A percentile compares a stretch with the other conserved stretches of the same genome.
Evolutionary conservation across 2,329 filamentous ascomycete species (phyloP).

Genomic region (Penicillium sp.): DNA sequence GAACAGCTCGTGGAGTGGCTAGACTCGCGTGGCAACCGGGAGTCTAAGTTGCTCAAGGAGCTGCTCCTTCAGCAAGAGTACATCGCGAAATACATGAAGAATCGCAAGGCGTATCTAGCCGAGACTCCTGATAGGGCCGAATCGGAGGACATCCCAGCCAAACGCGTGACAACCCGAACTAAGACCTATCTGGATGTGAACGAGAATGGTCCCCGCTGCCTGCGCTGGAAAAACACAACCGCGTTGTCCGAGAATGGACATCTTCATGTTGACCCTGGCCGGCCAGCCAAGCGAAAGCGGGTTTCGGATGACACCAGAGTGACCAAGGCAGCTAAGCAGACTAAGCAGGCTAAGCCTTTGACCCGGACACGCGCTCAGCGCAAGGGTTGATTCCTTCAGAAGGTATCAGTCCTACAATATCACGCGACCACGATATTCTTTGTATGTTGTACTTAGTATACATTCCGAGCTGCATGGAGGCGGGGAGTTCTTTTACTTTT

Average conservation of each 20-base stretch:
- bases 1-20: conserved; percentile 83
- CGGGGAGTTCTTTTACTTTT: conserved; percentile 8
- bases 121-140: conserved; percentile 51
- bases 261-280: conserved; percentile 58
- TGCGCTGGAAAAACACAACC: conserved; percentile 64
- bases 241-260: conserved; percentile 59
- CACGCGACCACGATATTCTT: conserved; percentile 19
- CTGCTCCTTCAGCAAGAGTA: conserved; percentile 70
- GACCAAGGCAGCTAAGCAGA: conserved; percentile 41
- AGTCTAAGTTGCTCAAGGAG: conserved; percentile 84
- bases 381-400: conserved; percentile 6
- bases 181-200: conserved; percentile 58
- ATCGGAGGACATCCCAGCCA: conserved; percentile 45
- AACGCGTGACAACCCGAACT: conserved; percentile 61
- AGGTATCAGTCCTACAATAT: conserved; percentile 1
- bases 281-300: conserved; percentile 50
- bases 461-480: conserved; percentile 19
- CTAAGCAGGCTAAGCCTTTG: conserved; percentile 51
- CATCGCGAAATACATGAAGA: conserved; percentile 76
- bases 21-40: conserved; percentile 79
- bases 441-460: conserved; percentile 14
- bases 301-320: conserved; percentile 41
- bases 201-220: conserved; percentile 53
- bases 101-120: conserved; percentile 69
- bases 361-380: conserved; percentile 50